Evolutionary conservation across 2,329 filamentous ascomycete species (phyloP).

Genomic region (Talaromyces sp.): DNA sequence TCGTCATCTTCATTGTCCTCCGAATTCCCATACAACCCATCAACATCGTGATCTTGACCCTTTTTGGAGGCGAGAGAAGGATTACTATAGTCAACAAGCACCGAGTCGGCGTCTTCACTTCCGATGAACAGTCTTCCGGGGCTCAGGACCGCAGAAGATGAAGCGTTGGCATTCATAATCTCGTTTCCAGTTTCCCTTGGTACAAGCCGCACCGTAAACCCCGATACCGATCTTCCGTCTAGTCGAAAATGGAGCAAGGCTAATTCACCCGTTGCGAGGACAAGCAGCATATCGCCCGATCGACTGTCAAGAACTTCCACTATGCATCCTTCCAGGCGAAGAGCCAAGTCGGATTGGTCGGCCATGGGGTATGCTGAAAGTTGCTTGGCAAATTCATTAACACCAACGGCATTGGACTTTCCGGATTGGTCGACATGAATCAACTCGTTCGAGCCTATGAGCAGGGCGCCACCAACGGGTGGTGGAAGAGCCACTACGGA

Average conservation of each 20-base stretch:
- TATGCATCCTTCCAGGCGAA: constrained; percentile 75
- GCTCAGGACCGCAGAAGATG: constrained; percentile 64
- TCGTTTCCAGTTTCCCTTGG: constrained; percentile 56
- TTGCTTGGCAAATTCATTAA: constrained; percentile 83
- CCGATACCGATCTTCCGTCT: constrained; percentile 86
- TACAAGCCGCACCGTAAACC: constrained; percentile 66
- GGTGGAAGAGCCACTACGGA: constrained; percentile 74
- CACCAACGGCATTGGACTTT: constrained; percentile 83
- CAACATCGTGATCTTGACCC: constrained; percentile 48
- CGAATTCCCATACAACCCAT: constrained; percentile 31
- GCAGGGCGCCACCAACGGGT: constrained; percentile 80
- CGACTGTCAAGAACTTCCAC: constrained; percentile 72
- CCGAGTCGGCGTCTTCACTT: constrained; percentile 74
- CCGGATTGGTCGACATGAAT: constrained; percentile 95
- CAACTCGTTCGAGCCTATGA: constrained; percentile 83
- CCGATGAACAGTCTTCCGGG: constrained; percentile 73
- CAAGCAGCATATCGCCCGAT: constrained; percentile 76
- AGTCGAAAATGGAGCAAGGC: constrained; percentile 75
- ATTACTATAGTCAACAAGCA: constrained; percentile 72
- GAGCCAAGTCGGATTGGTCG: constrained; percentile 74
- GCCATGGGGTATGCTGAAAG: constrained; percentile 76
- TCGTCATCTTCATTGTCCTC: constrained; percentile 49
- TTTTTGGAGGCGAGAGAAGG: constrained; percentile 57
- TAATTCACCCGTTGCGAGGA: constrained; percentile 69
- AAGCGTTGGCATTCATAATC: constrained; percentile 56